Conservation (phyloP, 2,329 filamentous ascomycete species). For the Fusarium virguliforme region DNA sequence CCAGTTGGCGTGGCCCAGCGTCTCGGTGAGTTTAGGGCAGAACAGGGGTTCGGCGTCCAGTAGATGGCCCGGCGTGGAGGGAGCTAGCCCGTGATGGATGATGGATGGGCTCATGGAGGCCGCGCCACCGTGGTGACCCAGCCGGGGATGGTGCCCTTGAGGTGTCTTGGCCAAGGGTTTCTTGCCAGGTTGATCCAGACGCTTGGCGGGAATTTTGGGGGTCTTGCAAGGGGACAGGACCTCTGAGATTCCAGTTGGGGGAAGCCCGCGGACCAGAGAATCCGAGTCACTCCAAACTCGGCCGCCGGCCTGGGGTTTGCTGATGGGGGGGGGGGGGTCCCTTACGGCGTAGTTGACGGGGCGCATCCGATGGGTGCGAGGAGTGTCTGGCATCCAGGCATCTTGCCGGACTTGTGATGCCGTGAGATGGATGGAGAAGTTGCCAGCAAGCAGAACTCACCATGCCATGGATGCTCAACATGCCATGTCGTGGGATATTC, state of each 20-base stretch:
- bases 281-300: slow-evolving; percentile 38
- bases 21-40: slow-evolving; percentile 48
- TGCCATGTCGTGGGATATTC: slow-evolving; percentile 38
- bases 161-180: slow-evolving; percentile 27
- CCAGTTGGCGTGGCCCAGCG: slow-evolving; percentile 32
- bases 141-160: slow-evolving; percentile 21
- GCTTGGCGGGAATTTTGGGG: slow-evolving; percentile 35
- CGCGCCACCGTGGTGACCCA: slow-evolving; percentile 46
- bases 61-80: slow-evolving; percentile 34
- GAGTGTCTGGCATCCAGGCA: slow-evolving; percentile 30
- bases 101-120: slow-evolving; percentile 42
- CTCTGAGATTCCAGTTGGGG: slow-evolving; percentile 18
- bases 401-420: slow-evolving; percentile 39
- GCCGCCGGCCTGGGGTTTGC: slow-evolving; percentile 19
- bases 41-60: slow-evolving; percentile 34
- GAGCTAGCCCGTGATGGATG: slow-evolving; percentile 18
- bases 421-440: slow-evolving; percentile 19
- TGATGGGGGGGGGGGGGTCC: slow-evolving; percentile 1
- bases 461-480: slow-evolving; percentile 41
- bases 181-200: slow-evolving; percentile 27
- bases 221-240: slow-evolving; percentile 3
- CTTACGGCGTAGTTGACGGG: slow-evolving; percentile 18
- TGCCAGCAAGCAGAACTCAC: slow-evolving; percentile 23
- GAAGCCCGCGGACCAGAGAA: slow-evolving; percentile 35
- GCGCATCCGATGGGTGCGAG: slow-evolving; percentile 44